Evolutionary conservation across 768 basidiomycete genomes (phyloP).

Genomic region (Mycena floridula): DNA sequence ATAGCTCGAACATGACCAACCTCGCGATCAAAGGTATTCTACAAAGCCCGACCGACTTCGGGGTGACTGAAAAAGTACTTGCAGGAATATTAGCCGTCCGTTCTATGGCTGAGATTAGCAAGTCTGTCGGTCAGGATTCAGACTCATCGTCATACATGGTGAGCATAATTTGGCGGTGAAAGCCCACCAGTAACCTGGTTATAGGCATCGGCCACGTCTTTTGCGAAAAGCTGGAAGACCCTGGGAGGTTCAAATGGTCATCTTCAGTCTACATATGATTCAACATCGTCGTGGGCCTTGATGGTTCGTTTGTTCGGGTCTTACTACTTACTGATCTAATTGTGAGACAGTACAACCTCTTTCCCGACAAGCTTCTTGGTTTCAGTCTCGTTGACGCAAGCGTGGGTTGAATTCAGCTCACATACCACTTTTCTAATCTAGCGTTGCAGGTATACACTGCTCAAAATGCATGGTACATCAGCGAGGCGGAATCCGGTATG

Average conservation of each 20-base stretch:
- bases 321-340: too few relatives aligned
- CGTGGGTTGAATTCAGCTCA: conserved; percentile 3
- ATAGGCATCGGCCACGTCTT: conserved; percentile 2
- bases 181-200: neutral
- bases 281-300: conserved; percentile 19
- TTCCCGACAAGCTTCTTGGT: conserved; percentile 30
- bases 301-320: too few relatives aligned
- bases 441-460: neutral
- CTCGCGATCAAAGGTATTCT: conserved; percentile 13
- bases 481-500: neutral
- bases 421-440: neutral
- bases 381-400: conserved; percentile 16
- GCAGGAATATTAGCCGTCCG: conserved; percentile 12
- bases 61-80: too few relatives aligned
- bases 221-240: conserved; percentile 5
- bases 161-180: neutral
- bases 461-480: neutral
- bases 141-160: conserved; percentile 7
- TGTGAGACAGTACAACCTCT: conserved; percentile 44
- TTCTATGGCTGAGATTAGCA: conserved; percentile 12
- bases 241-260: conserved; percentile 4
- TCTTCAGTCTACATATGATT: conserved; percentile 4
- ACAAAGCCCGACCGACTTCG: too few relatives aligned
- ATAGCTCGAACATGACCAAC: conserved; percentile 6
- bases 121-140: conserved; percentile 1